Percentiles rank a stretch among this genome's conserved stretches.
Evolutionary conservation across 805 yeast species (phyloP).

Genomic region (Saturnispora gosingensis): DNA sequence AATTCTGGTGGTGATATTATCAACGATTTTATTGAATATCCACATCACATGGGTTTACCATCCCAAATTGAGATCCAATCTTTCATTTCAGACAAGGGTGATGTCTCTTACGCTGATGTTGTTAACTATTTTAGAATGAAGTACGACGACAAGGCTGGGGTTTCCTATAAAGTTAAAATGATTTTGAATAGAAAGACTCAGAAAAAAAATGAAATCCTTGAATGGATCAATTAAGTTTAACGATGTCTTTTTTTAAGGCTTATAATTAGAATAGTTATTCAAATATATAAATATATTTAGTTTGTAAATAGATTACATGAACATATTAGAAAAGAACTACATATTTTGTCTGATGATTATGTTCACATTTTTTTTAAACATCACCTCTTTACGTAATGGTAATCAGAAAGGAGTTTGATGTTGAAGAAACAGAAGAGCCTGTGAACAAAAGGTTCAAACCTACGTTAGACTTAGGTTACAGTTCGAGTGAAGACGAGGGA

Average conservation of each 20-base stretch:
- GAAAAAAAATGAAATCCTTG: slow-evolving; percentile 33
- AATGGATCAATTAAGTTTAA: slow-evolving; percentile 33
- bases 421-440: not conserved
- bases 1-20: slow-evolving; percentile 26
- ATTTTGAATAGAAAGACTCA: slow-evolving; percentile 51
- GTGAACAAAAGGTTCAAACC: not conserved
- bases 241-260: not conserved
- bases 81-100: slow-evolving; percentile 62
- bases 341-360: too few species aligned
- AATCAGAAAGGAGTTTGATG: not conserved
- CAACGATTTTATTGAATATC: slow-evolving; percentile 35
- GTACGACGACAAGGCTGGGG: slow-evolving; percentile 51
- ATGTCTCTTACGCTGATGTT: slow-evolving; percentile 62
- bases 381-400: not conserved
- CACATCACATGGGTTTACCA: slow-evolving; percentile 71
- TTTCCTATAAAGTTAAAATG: slow-evolving; percentile 47
- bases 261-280: not conserved
- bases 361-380: not conserved
- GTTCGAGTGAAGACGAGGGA: slow-evolving; percentile 2
- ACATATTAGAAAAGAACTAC: not conserved
- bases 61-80: slow-evolving; percentile 52
- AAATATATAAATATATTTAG: slow-evolving; percentile 10
- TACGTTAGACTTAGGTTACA: slow-evolving; percentile 2
- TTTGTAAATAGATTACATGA: not conserved
- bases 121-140: slow-evolving; percentile 47